phyloP scores from a whole-genome alignment of 2,329 filamentous ascomycete species.

The Diaporthe aspalathi region DNA sequence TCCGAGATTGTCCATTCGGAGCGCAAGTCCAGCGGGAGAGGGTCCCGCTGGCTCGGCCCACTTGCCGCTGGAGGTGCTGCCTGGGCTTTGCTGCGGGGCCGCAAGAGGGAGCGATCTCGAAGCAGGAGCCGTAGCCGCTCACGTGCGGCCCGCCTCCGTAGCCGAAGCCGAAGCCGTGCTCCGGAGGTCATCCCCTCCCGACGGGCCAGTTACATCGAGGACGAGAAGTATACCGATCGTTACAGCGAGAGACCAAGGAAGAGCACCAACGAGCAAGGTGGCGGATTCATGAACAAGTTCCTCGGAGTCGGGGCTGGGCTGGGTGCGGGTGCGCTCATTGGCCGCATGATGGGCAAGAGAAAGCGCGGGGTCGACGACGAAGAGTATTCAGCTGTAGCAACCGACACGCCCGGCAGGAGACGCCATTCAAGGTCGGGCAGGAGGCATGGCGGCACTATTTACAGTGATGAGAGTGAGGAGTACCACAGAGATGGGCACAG shows the following conservation, averaged over 20 bases:
- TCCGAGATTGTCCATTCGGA: slow-evolving; percentile 58
- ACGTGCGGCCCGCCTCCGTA: slow-evolving; percentile 49
- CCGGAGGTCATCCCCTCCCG: slow-evolving; percentile 66
- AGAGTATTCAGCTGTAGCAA: slow-evolving; percentile 72
- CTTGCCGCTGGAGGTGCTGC: slow-evolving; percentile 64
- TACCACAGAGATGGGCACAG: slow-evolving; percentile 47
- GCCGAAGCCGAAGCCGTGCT: slow-evolving; percentile 51
- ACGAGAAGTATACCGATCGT: slow-evolving; percentile 79
- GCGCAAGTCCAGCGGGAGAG: slow-evolving; percentile 49
- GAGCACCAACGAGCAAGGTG: slow-evolving; percentile 50
- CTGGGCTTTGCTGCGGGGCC: slow-evolving; percentile 58
- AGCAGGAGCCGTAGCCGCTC: slow-evolving; percentile 53
- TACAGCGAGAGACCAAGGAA: slow-evolving; percentile 62
- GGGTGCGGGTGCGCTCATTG: slow-evolving; percentile 72
- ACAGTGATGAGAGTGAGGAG: slow-evolving; percentile 62
- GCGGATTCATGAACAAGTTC: slow-evolving; percentile 71
- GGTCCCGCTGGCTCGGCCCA: slow-evolving; percentile 62
- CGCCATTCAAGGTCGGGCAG: slow-evolving; percentile 49
- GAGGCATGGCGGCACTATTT: slow-evolving; percentile 50
- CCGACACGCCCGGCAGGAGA: slow-evolving; percentile 67
- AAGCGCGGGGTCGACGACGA: slow-evolving; percentile 63
- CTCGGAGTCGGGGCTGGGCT: slow-evolving; percentile 70
- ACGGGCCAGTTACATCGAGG: slow-evolving; percentile 66
- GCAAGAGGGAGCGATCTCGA: slow-evolving; percentile 53
- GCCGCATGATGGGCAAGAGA: slow-evolving; percentile 67